These are phyloP conservation scores for Aureobasidium namibiae DNA, from an alignment of 2,329 filamentous ascomycete genomes.

Conservation along the genomic window DNA sequence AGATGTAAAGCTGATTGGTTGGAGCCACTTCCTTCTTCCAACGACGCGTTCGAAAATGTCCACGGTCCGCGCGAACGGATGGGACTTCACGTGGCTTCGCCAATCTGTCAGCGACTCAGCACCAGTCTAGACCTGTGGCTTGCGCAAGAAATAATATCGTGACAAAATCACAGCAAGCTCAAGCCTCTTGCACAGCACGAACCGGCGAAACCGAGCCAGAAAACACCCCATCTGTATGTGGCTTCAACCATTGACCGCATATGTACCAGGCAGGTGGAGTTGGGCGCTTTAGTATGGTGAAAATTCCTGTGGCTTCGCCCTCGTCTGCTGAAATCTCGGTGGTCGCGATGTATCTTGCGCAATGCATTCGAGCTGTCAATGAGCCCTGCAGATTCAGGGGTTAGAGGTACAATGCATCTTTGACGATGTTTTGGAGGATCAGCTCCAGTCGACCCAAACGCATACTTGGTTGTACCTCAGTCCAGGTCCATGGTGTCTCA, in stretches of 20 bases:
- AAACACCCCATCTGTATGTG: neutral
- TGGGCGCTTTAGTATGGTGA: neutral
- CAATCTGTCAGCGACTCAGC: conserved; percentile 8
- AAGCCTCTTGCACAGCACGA: neutral
- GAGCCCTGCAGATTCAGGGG: neutral
- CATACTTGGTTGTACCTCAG: neutral
- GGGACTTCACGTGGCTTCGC: neutral
- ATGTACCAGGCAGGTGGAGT: neutral
- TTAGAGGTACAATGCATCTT: neutral
- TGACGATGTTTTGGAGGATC: neutral
- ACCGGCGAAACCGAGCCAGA: neutral
- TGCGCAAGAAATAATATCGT: neutral
- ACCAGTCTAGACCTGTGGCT: conserved; percentile 2
- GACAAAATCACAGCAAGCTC: neutral
- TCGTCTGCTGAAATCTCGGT: neutral
- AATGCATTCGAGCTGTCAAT: neutral
- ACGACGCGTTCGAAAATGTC: neutral
- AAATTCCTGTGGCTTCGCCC: neutral
- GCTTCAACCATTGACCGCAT: neutral
- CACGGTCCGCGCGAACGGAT: neutral
- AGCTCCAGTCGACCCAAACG: neutral
- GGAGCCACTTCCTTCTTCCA: neutral
- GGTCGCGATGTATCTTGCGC: neutral
- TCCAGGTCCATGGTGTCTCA: neutral
- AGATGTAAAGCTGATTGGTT: neutral